These are phyloP conservation scores for Stagonosporopsis tanaceti DNA, from an alignment of 2,329 filamentous ascomycete genomes.

Conservation along the genomic window DNA sequence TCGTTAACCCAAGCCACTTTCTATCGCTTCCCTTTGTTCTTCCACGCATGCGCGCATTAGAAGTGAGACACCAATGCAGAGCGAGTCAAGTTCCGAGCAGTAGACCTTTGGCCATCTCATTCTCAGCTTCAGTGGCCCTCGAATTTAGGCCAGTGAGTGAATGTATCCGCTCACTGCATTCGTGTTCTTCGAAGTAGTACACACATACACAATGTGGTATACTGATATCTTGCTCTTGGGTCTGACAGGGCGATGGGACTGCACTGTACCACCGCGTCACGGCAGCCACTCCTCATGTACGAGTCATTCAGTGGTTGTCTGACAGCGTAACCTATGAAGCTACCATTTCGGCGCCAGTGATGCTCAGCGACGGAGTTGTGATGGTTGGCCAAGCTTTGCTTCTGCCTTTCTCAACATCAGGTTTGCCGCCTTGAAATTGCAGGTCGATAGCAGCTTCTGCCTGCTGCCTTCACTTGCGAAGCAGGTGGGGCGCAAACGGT, in stretches of 20 bases:
- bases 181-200: background rate
- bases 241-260: background rate
- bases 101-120: background rate
- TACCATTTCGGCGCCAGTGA: background rate
- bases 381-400: background rate
- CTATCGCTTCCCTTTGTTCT: background rate
- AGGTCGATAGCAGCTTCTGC: background rate
- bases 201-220: background rate
- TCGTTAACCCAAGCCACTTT: background rate
- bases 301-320: background rate
- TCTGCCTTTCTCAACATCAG: background rate
- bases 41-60: background rate
- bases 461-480: conserved; percentile 9
- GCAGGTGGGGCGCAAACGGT: conserved; percentile 8
- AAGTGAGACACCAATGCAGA: background rate
- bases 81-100: background rate
- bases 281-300: no score
- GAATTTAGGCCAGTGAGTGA: background rate
- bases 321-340: background rate
- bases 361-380: background rate
- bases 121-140: background rate
- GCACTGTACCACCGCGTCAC: background rate
- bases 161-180: background rate
- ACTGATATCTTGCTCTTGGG: background rate
- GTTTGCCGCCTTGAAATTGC: background rate